These are phyloP conservation scores for Citrus trifoliata DNA, from an alignment of 345 rosid genomes.

Conservation along the genomic window DNA sequence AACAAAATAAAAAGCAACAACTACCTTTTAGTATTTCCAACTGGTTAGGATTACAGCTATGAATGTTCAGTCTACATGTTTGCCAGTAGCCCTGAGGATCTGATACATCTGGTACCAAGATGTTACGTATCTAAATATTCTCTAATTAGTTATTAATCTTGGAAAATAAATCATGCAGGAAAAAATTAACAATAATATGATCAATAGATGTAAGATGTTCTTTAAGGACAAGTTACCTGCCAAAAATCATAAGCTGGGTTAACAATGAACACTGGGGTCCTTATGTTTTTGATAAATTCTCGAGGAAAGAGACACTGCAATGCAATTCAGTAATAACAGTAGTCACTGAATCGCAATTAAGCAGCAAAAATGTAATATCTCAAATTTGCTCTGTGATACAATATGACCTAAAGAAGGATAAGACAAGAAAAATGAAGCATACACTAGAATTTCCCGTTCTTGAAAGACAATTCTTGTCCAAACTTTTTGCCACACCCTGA, in stretches of 20 bases:
- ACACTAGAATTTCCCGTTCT: slow-evolving; percentile 46
- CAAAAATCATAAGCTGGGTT: slow-evolving; percentile 89
- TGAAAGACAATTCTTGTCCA: slow-evolving; percentile 41
- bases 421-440: slow-evolving; percentile 15
- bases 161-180: slow-evolving; percentile 11
- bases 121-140: slow-evolving; percentile 56
- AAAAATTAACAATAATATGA: slow-evolving; percentile 7
- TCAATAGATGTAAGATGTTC: not conserved
- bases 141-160: slow-evolving; percentile 12
- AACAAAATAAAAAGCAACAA: not conserved
- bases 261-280: slow-evolving; percentile 73
- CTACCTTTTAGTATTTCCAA: slow-evolving; percentile 64
- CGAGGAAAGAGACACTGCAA: slow-evolving; percentile 71
- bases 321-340: slow-evolving; percentile 7
- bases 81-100: slow-evolving; percentile 59
- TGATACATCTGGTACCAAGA: slow-evolving; percentile 60
- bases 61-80: slow-evolving; percentile 60
- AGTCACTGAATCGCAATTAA: not conserved
- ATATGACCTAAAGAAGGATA: not conserved
- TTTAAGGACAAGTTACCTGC: slow-evolving; percentile 60
- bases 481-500: slow-evolving; percentile 61
- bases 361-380: slow-evolving; percentile 5
- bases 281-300: slow-evolving; percentile 51
- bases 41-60: slow-evolving; percentile 56
- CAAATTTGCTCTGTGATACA: not conserved